Evolutionary conservation across 2,329 filamentous ascomycete species (phyloP), one percentile per base, ranked within the genome.

Genomic region (Corinectria fuckeliana): DNA sequence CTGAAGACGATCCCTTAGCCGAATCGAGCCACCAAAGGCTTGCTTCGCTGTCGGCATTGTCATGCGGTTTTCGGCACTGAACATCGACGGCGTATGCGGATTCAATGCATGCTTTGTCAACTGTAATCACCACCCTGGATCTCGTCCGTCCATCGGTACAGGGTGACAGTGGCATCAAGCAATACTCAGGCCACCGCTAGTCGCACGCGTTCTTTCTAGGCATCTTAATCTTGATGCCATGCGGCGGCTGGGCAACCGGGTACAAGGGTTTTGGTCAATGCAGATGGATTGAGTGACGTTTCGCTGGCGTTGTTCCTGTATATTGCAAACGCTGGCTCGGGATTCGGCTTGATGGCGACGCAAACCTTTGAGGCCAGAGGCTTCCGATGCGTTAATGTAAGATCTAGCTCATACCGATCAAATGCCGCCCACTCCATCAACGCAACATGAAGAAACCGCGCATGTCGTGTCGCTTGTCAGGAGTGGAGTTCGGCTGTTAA

Each of bases 141-240:
- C 14, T 26, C 14, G 11, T 14, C 16, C 30, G 45, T 41, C 28
- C 21, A 38, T 50, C 30, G 45, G 44, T 48, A 49, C 36, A 45
- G 50, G 56, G 28, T 58, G 21, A 38, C 14, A 44, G 36, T 32
- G 50, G 56, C 51, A 50, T 53, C 50, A 49, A 50, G 56, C 56
- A 26, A 54, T 38, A 18, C 56, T 54, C 44, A 25, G 28, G 25
- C 56, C 42, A 58, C 28, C n/a, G 18, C 38, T 42, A 42, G 32
- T 36, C 23, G 49, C 14, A n/a, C 8, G 14, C 4, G 18, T 28
- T 30, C 23, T 25, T 25, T 16, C 25, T 9, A 18, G 42, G 18
- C 18, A 30, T 48, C 39, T 55, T 44, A 26, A 21, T 21, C 53
- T 28, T 44, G 38, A 42, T 41, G 55, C 41, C 36, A 52, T 41